phyloP scores from a whole-genome alignment of 1,139 yeast species.

The Candida sanyaensis region DNA sequence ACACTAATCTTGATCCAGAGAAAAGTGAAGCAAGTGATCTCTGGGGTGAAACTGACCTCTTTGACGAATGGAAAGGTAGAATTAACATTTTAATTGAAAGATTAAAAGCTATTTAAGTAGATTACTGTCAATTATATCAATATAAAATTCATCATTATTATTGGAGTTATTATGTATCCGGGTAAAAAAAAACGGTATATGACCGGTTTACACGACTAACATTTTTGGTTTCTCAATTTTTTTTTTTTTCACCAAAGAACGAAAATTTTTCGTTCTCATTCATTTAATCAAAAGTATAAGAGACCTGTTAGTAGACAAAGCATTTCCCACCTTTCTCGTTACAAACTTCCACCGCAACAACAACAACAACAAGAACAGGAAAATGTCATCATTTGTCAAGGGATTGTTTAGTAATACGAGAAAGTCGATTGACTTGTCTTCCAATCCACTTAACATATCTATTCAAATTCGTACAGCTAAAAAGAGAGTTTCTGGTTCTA shows the following conservation, averaged over 20 bases:
- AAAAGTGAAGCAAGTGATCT: conserved; percentile 12
- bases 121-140: too few species aligned
- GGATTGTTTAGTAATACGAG: conserved; percentile 8
- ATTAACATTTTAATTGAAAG: conserved; percentile 7
- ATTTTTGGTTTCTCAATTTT: background rate
- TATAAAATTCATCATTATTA: too few species aligned
- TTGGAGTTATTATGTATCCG: background rate
- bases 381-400: conserved; percentile 7
- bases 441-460: conserved; percentile 6
- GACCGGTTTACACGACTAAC: background rate
- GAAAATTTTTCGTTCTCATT: conserved; percentile 1
- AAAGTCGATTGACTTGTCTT: conserved; percentile 3
- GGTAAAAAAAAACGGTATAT: background rate
- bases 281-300: background rate
- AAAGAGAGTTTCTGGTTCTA: conserved; percentile 91
- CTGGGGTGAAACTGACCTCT: conserved; percentile 11
- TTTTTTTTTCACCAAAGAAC: background rate
- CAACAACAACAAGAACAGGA: background rate
- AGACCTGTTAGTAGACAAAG: too few species aligned
- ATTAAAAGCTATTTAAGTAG: background rate
- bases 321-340: too few species aligned
- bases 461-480: conserved; percentile 86
- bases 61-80: conserved; percentile 8
- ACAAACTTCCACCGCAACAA: background rate
- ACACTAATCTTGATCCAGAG: conserved; percentile 5